Evolutionary conservation across 2,329 filamentous ascomycete species (phyloP).

Genomic region (Trichoderma sp.): DNA sequence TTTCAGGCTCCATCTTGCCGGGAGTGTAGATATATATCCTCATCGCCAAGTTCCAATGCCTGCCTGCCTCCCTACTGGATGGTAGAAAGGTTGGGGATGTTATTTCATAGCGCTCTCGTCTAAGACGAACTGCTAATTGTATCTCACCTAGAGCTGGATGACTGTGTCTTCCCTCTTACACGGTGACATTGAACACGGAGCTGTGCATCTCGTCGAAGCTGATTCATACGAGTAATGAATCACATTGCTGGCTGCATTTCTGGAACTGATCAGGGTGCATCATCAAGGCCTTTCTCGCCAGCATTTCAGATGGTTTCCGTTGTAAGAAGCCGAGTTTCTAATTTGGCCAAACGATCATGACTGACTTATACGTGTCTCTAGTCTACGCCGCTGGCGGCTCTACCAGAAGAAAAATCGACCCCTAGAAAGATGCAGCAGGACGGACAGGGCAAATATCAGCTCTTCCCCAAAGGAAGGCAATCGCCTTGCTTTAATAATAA

Average conservation of each 20-base stretch:
- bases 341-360: no score
- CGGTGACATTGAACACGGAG: background rate
- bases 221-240: slow-evolving; percentile 52
- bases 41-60: slow-evolving; percentile 18
- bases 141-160: slow-evolving; percentile 19
- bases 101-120: slow-evolving; percentile 9
- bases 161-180: slow-evolving; percentile 21
- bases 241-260: slow-evolving; percentile 65
- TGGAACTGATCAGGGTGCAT: slow-evolving; percentile 54
- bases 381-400: slow-evolving; percentile 34
- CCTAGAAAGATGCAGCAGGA: slow-evolving; percentile 64
- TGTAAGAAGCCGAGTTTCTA: slow-evolving; percentile 37
- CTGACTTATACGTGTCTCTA: slow-evolving; percentile 25
- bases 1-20: slow-evolving; percentile 23
- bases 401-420: slow-evolving; percentile 53
- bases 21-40: slow-evolving; percentile 27
- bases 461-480: slow-evolving; percentile 61
- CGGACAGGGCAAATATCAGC: slow-evolving; percentile 59
- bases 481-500: slow-evolving; percentile 45
- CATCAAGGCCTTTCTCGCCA: slow-evolving; percentile 55
- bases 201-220: background rate
- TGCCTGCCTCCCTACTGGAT: slow-evolving; percentile 10
- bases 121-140: background rate
- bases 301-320: slow-evolving; percentile 50
- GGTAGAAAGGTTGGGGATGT: slow-evolving; percentile 7